Evolutionary conservation across 257 asterid species (phyloP), one percentile per base, ranked within the genome.

Genomic region (Nicotiana otophora): DNA sequence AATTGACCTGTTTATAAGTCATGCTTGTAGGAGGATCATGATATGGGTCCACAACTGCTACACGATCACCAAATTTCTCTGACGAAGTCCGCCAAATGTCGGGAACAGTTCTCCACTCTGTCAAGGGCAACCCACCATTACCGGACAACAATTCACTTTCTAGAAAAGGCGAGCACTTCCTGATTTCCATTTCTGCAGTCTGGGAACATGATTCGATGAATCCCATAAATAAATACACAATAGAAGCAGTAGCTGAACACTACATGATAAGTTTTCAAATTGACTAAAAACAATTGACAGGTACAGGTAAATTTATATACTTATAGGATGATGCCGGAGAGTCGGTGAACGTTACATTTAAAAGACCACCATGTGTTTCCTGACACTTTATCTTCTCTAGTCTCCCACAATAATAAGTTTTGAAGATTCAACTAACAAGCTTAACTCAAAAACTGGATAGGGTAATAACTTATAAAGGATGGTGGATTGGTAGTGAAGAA

Each of bases 1-100:
- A 20, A 74, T 60, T 61, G 67, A 93, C 98, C 98, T 95, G 93
- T 76, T 88, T 92, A 82, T 95, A 95, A 17, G 93, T 93, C 90
- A 91, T 81, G 83, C 83, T 92, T 48, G 92, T 92, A 30, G 97
- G 95, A 74, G 99, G 99, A 80, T 95, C 89, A 77, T 93, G 98
- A 89, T 95, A 92, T n/a, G 90, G 94, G 81, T 95, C 99, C 83
- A 89, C 89, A 55, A 95, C 78, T 68, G 99, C 99, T 54, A 89
- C 67, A 58, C 87, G 89, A 70, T 93, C 93, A 77, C 93, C 99
- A 88, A 87, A 95, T 77, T 91, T 92, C 86, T 93, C 95, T 11
- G 98, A 95, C 33, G 93, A 91, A 77, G 88, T 88, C 83, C 91
- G 88, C 99, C 99, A 95, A 88, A 95, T 95, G 84, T 95, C 99